Conservation (phyloP, 495 filamentous ascomycete genomes). For the Evernia prunastri region DNA sequence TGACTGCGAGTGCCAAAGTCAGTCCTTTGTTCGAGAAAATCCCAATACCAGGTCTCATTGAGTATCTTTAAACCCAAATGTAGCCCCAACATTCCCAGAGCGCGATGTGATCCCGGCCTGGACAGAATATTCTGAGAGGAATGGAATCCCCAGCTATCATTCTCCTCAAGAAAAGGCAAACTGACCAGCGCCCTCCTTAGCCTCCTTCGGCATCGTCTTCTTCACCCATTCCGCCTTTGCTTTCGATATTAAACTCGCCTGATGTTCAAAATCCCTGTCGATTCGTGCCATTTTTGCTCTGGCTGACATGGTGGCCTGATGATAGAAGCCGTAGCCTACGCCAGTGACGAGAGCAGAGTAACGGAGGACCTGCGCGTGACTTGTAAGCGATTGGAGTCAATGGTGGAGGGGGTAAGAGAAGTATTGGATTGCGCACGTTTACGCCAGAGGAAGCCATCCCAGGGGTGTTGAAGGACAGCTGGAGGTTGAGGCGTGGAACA, state of each 20-base stretch:
- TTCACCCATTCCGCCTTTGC: conserved; percentile 86
- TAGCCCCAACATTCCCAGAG: neutral
- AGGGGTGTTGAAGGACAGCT: conserved; percentile 15
- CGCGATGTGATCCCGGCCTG: neutral
- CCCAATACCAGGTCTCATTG: neutral
- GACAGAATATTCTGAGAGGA: neutral
- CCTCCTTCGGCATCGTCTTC: conserved; percentile 54
- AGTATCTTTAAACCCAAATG: neutral
- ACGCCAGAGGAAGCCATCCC: conserved; percentile 32
- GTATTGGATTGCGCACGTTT: conserved; percentile 30
- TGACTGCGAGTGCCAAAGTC: conserved; percentile 49
- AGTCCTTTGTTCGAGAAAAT: neutral
- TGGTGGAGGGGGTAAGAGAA: conserved; percentile 15
- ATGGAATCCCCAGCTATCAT: neutral
- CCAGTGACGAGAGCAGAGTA: conserved; percentile 84
- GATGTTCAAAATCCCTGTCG: conserved; percentile 76
- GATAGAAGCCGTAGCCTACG: conserved; percentile 85
- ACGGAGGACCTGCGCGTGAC: conserved; percentile 71
- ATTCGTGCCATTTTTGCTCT: conserved; percentile 57
- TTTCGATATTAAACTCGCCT: conserved; percentile 78
- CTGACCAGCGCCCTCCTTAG: conserved; percentile 54
- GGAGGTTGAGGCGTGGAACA: conserved; percentile 17
- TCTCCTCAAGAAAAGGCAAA: conserved; percentile 24
- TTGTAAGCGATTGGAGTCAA: conserved; percentile 19
- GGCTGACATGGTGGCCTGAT: conserved; percentile 70